These are phyloP conservation scores for Trichoderma afroharzianum DNA, from an alignment of 2,329 filamentous ascomycete species.

Conservation along the genomic window DNA sequence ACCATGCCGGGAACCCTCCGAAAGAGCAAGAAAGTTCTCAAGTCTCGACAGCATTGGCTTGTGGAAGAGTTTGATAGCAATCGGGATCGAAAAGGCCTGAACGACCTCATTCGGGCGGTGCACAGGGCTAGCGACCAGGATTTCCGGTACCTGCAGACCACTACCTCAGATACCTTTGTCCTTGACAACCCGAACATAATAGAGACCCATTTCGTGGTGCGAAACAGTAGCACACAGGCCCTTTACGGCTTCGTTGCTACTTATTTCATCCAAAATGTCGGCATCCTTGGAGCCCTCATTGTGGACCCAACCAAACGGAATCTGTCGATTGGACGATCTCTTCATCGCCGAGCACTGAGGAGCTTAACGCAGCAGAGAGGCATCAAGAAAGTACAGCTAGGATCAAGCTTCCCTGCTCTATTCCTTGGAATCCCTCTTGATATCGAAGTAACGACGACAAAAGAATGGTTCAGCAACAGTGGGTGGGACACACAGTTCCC, in stretches of 20 bases:
- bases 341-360: slow-evolving; percentile 81
- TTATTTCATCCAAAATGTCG: slow-evolving; percentile 70
- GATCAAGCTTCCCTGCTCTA: slow-evolving; percentile 75
- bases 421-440: slow-evolving; percentile 76
- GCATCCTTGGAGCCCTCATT: slow-evolving; percentile 80
- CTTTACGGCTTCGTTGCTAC: slow-evolving; percentile 91
- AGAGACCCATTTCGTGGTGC: slow-evolving; percentile 85
- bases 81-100: slow-evolving; percentile 68
- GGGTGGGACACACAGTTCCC: slow-evolving; percentile 76
- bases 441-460: slow-evolving; percentile 43
- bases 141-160: slow-evolving; percentile 65
- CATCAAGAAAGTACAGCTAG: slow-evolving; percentile 77
- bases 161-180: slow-evolving; percentile 72
- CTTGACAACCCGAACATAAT: slow-evolving; percentile 66
- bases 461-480: slow-evolving; percentile 82
- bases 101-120: slow-evolving; percentile 69
- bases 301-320: slow-evolving; percentile 85
- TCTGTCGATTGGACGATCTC: slow-evolving; percentile 82
- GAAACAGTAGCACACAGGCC: slow-evolving; percentile 87
- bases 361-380: slow-evolving; percentile 66
- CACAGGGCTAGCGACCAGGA: slow-evolving; percentile 64
- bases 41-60: slow-evolving; percentile 92
- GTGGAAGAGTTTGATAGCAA: slow-evolving; percentile 84
- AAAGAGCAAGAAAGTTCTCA: slow-evolving; percentile 81
- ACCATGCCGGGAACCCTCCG: slow-evolving; percentile 70